Evolutionary conservation across 2,329 filamentous ascomycete genomes (phyloP), one percentile per base, ranked within the genome.

Genomic region (Coniochaeta sp.): DNA sequence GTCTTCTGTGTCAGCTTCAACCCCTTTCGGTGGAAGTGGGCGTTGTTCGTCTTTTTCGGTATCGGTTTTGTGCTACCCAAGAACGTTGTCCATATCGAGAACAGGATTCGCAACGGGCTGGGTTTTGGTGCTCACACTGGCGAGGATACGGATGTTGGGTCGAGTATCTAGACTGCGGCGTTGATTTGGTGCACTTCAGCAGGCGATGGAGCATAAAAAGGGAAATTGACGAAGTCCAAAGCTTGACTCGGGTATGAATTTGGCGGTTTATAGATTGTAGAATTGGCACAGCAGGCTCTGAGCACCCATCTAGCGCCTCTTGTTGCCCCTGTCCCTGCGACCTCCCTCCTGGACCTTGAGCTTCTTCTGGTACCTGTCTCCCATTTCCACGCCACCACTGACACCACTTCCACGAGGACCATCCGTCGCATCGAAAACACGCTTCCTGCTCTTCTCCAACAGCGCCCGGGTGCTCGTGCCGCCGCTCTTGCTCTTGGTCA

Each of bases 1-100:
- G 65, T 82, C 6, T 95, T 94, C 62, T 86, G 86, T 52, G 82
- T 92, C 38, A 71, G 78, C 4, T 78, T 94, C 60, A 95, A 95
- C 63, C 90, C 90, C 0, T 95, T 95, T 67, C 74, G 89, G 8
- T 95, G 89, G 89, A 95, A 95, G 72, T 95, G 89, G 90, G 87
- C 85, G 0, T 64, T 84, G 0, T 95, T 95, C 63, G 88, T 95
- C 14, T 84, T 95, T 60, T 86, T 86, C 54, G 89, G 90, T 0
- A 65, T 92, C 27, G 88, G 87, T 0, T 74, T 79, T 40, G 73
- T 73, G 18, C 63, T 94, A 46, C 89, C 89, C 0, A 74, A 79
- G 65, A 73, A 71, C 13, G 73, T 94, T 24, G 83, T 92, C 1
- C 71, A 79, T 57, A 71, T 78, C 14, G 89, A 95, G 69, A 79